Evolutionary conservation across 108 stramenopile genomes (phyloP), one percentile per base, ranked within the genome.

Genomic region (Hondaea fermentalgiana): DNA sequence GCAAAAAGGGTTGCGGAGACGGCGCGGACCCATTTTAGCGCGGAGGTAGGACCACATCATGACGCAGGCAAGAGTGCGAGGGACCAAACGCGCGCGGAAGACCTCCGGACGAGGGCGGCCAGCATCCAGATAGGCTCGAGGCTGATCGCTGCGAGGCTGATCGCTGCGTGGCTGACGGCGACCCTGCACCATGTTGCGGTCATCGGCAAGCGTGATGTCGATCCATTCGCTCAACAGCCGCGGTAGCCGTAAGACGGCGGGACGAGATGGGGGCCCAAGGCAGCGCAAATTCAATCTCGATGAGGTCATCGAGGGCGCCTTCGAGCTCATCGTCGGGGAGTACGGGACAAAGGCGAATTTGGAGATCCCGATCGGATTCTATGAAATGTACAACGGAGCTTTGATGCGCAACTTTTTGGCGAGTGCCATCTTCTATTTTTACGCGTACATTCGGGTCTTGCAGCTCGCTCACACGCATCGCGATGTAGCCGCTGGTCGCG

Each of bases 331-430:
- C 51, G 76, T 83, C 76, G 76, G 76, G 10, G 76, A 83, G 3
- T 83, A 83, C 49, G 76, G 76, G 23, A 53, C 51, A 12, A 83
- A 83, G 49, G 51, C 45, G 3, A 83, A 83, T 17, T 16, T 83
- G 10, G 76, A 83, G 23, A 83, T 83, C 51, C 76, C 76, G 14
- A 47, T 83, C 23, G 49, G 76, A 6, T 83, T 83, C 51, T 83
- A 83, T 35, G 76, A 83, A 47, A 53, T 3, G 49, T 83, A 83
- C 51, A 83, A 83, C n/a, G 23, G 76, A 12, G 25, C 19, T 3
- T 16, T 83, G 49, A 83, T 83, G 76, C 76, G 76, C 45, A 83
- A 53, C 76, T 83, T 83, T 28, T 23, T 83, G 25, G 76, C 76
- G 19, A 53, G 49, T 45, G 51, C 76, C 28, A 83, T 83, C n/a